Conservation (phyloP, 768 basidiomycete species). For the Auricularia cornea region DNA sequence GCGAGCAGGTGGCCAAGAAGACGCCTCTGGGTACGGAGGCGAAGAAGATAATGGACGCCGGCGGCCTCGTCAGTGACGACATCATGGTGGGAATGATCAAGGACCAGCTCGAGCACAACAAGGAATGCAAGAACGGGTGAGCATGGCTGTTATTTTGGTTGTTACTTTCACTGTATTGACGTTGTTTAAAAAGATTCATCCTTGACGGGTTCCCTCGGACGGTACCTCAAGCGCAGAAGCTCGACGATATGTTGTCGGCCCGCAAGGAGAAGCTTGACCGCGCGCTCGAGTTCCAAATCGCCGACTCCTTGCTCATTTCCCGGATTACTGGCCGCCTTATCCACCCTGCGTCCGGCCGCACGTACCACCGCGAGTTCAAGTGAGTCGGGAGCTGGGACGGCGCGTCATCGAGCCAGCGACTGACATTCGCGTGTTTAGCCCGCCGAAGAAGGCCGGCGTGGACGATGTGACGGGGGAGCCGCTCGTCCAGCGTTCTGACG, state of each 20-base stretch:
- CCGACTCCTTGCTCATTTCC: slow-evolving; percentile 91
- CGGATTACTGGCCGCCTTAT: slow-evolving; percentile 95
- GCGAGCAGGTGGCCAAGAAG: slow-evolving; percentile 83
- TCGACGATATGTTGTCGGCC: slow-evolving; percentile 78
- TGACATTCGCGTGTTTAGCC: slow-evolving; percentile 39
- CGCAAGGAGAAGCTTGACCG: slow-evolving; percentile 85
- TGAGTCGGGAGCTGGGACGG: slow-evolving; percentile 35
- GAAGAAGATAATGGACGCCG: slow-evolving; percentile 96
- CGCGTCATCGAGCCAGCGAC: background rate
- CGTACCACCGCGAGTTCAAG: slow-evolving; percentile 94
- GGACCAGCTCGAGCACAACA: slow-evolving; percentile 89
- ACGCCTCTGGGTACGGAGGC: slow-evolving; percentile 84
- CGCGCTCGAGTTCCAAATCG: slow-evolving; percentile 87
- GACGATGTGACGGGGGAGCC: slow-evolving; percentile 96
- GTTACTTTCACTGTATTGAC: too few species aligned
- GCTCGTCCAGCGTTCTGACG: slow-evolving; percentile 93
- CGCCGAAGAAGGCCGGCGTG: slow-evolving; percentile 89
- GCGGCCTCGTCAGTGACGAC: slow-evolving; percentile 91
- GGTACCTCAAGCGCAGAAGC: slow-evolving; percentile 91
- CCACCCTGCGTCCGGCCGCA: slow-evolving; percentile 81
- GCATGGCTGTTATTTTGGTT: slow-evolving; percentile 21
- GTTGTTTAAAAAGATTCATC: slow-evolving; percentile 61
- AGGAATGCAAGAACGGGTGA: slow-evolving; percentile 90
- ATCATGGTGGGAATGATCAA: slow-evolving; percentile 98
- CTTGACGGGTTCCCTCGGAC: slow-evolving; percentile 99